Evolutionary conservation across 306 rosid species (phyloP).

Genomic region (Cucurbita argyrosperma): DNA sequence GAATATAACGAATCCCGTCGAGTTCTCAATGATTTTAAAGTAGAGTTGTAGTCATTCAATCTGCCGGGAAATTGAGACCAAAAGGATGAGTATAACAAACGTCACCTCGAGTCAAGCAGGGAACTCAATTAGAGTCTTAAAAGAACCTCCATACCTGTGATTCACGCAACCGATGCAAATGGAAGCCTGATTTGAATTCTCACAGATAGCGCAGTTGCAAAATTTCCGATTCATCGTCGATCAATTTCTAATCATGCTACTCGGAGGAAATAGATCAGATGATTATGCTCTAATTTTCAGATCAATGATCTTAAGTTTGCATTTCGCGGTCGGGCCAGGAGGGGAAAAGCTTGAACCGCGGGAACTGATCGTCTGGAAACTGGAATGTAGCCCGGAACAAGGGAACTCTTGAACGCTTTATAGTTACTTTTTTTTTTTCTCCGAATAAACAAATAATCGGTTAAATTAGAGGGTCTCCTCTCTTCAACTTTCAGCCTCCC

Average conservation of each 20-base stretch:
- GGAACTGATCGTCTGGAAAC: background rate
- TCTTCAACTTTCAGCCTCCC: too few species aligned
- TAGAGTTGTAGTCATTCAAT: slow-evolving; percentile 38
- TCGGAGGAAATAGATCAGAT: background rate
- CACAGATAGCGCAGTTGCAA: slow-evolving; percentile 65
- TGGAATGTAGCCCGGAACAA: too few species aligned
- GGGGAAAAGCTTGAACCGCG: background rate
- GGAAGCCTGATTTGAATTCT: slow-evolving; percentile 59
- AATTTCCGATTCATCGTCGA: slow-evolving; percentile 39
- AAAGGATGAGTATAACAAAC: background rate
- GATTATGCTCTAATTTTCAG: background rate
- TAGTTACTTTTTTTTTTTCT: too few species aligned
- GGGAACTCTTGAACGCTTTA: too few species aligned
- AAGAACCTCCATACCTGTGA: slow-evolving; percentile 34
- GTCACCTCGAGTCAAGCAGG: background rate
- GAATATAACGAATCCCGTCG: slow-evolving; percentile 60
- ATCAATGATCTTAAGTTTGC: background rate
- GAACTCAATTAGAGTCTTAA: background rate
- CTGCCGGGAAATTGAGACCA: slow-evolving; percentile 19
- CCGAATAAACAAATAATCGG: too few species aligned
- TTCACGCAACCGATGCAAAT: slow-evolving; percentile 71
- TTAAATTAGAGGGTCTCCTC: too few species aligned
- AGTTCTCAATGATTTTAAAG: slow-evolving; percentile 41
- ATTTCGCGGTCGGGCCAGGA: background rate
- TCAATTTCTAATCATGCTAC: background rate